Evolutionary conservation across 371 early-diverging fungal species (phyloP).

Genomic region (Fennellomyces sp.): DNA sequence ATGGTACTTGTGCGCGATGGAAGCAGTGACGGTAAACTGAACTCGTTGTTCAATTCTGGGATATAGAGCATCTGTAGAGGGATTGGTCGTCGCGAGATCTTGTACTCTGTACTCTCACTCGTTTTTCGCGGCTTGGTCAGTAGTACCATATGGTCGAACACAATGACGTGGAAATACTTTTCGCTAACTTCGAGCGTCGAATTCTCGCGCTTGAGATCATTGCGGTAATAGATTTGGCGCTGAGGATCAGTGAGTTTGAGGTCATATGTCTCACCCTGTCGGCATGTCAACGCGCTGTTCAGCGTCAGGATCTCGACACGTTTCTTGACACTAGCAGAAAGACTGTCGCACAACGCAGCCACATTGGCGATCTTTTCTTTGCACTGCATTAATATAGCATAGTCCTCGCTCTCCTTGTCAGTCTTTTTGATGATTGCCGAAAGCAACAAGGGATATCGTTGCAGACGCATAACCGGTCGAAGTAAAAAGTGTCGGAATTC

Average conservation of each 20-base stretch:
- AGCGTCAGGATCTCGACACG: conserved; percentile 17
- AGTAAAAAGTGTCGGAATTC: conserved; percentile 39
- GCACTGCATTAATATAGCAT: conserved; percentile 69
- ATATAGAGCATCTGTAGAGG: conserved; percentile 53
- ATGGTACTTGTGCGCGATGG: conserved; percentile 4
- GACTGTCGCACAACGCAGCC: conserved; percentile 25
- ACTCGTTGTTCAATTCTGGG: conserved; percentile 7
- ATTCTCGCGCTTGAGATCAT: conserved; percentile 65
- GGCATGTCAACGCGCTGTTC: conserved; percentile 35
- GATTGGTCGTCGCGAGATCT: conserved; percentile 60
- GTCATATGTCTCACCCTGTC: conserved; percentile 49
- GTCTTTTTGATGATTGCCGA: conserved; percentile 77
- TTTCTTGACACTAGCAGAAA: conserved; percentile 8
- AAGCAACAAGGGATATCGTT: conserved; percentile 80
- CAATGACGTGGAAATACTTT: conserved; percentile 64
- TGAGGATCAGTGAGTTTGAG: conserved; percentile 69
- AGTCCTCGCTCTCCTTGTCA: conserved; percentile 74
- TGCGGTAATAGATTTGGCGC: conserved; percentile 73
- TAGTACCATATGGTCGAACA: conserved; percentile 84
- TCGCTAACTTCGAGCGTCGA: conserved; percentile 59
- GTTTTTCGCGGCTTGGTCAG: conserved; percentile 62
- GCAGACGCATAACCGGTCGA: conserved; percentile 77
- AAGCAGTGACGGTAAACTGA: conserved; percentile 8
- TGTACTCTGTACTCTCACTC: conserved; percentile 43
- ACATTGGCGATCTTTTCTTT: conserved; percentile 32